Conservation (phyloP, 2,329 filamentous ascomycete genomes). For the Neophaeococcomyces mojaviensis region DNA sequence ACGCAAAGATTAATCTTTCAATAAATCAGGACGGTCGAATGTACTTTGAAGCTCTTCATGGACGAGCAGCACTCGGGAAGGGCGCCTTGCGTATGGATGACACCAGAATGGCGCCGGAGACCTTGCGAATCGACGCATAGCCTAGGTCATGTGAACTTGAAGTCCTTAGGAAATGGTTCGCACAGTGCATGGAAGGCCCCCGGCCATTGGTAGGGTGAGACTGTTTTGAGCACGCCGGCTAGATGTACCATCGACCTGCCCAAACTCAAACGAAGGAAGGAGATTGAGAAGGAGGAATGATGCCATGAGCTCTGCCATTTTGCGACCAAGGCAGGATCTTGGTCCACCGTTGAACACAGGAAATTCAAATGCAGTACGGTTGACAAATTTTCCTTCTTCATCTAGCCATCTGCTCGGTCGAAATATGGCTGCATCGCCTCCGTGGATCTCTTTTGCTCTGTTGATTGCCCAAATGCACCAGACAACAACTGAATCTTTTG, state of each 20-base stretch:
- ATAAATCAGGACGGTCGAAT: too few relatives aligned
- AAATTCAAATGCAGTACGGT: slow-evolving; percentile 48
- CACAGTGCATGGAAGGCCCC: slow-evolving; percentile 42
- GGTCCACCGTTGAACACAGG: slow-evolving; percentile 60
- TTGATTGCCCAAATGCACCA: slow-evolving; percentile 62
- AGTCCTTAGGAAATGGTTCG: neutral
- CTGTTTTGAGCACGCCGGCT: slow-evolving; percentile 50
- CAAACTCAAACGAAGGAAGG: slow-evolving; percentile 46
- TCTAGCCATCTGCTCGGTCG: slow-evolving; percentile 48
- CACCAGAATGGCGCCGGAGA: too few relatives aligned
- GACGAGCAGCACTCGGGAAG: too few relatives aligned
- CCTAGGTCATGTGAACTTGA: neutral
- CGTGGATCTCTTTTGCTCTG: slow-evolving; percentile 50
- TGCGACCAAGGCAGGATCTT: slow-evolving; percentile 55
- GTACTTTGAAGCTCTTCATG: too few relatives aligned
- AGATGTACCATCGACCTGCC: too few relatives aligned
- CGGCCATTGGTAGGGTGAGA: slow-evolving; percentile 57
- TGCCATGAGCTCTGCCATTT: slow-evolving; percentile 56
- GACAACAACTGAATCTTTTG: slow-evolving; percentile 47
- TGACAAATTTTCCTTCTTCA: slow-evolving; percentile 30
- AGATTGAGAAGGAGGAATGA: slow-evolving; percentile 49
- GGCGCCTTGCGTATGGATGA: too few relatives aligned
- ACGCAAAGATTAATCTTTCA: too few relatives aligned
- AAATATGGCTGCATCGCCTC: slow-evolving; percentile 48
- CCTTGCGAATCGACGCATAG: too few relatives aligned